Conservation (phyloP, 2,329 filamentous ascomycete species). For the Rhinocladiella similis region DNA sequence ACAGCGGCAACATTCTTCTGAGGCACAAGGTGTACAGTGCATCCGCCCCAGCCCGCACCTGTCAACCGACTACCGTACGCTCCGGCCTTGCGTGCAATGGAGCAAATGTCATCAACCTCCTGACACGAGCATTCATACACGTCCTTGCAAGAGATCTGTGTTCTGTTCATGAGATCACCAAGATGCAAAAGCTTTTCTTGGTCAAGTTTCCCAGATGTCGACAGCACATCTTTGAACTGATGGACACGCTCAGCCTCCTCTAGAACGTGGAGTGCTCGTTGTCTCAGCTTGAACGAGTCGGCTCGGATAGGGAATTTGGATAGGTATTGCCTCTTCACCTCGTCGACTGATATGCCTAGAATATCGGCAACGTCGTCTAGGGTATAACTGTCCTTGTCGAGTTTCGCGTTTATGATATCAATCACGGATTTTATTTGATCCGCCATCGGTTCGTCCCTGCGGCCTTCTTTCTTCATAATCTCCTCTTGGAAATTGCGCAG, state of each 20-base stretch:
- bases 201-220: conserved; percentile 48
- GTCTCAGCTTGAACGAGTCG: conserved; percentile 80
- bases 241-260: conserved; percentile 83
- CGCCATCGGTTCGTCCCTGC: conserved; percentile 52
- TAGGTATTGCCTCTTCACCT: conserved; percentile 77
- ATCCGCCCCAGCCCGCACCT: conserved; percentile 95
- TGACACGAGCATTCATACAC: conserved; percentile 89
- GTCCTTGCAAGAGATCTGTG: conserved; percentile 82
- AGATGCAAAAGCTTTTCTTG: conserved; percentile 71
- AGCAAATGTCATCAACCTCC: conserved; percentile 87
- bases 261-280: conserved; percentile 89
- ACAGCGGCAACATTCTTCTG: conserved; percentile 78
- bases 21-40: conserved; percentile 89
- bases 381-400: conserved; percentile 82
- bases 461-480: conserved; percentile 62
- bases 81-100: conserved; percentile 74
- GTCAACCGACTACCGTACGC: conserved; percentile 67
- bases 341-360: conserved; percentile 66
- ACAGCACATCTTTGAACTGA: conserved; percentile 77
- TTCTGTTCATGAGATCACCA: conserved; percentile 82
- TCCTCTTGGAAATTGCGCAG: conserved; percentile 84
- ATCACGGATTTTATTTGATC: conserved; percentile 75
- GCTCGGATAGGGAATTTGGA: conserved; percentile 87
- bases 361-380: conserved; percentile 77
- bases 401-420: conserved; percentile 65